Evolutionary conservation across 345 rosid genomes (phyloP), one percentile per base, ranked within the genome.

Genomic region (Gossypium herbaceum): DNA sequence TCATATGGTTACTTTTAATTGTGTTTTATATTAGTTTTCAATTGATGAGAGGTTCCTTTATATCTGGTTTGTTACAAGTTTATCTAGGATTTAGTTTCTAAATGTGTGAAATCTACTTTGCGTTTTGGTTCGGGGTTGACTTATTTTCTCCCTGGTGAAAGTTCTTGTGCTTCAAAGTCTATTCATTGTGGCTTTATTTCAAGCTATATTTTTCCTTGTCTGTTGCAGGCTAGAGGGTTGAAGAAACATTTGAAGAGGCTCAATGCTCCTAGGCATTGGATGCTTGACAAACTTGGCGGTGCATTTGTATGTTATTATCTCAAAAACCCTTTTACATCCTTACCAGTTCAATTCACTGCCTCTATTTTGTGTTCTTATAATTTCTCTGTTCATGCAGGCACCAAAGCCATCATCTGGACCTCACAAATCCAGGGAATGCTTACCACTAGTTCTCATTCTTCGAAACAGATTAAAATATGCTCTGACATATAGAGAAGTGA

Each of bases 371-470:
- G 16, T 59, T 59, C 58, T 59, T 56, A 25, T 61, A 7, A 20
- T 55, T 55, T 62, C 45, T 47, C 24, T 71, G 22, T 22, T 22
- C 52, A 47, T 50, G 34, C 48, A 91, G 96, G 93, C 97, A 41
- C 94, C 94, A 9, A 89, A 91, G 72, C 97, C 97, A 43, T 89
- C 94, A 2, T 89, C 94, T 60, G 92, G 97, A 68, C 97, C 94
- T 8, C 97, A 91, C 82, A 91, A 91, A 76, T 88, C 94, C 0
- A 88, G 94, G 84, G 97, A 89, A 72, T 91, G 97, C 19, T 83
- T 86, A 78, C 91, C 91, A 2, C 73, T 86, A 73, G 76, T 88
- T 71, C 86, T 88, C 22, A 82, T 88, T 65, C 52, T 88, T 74
- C 80, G 91, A 56, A 88, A 88, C 73, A 83, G 86, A 70, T 74